These are phyloP conservation scores for Tylopilus cervinicoccineus DNA, from an alignment of 768 basidiomycete species.

Conservation along the genomic window DNA sequence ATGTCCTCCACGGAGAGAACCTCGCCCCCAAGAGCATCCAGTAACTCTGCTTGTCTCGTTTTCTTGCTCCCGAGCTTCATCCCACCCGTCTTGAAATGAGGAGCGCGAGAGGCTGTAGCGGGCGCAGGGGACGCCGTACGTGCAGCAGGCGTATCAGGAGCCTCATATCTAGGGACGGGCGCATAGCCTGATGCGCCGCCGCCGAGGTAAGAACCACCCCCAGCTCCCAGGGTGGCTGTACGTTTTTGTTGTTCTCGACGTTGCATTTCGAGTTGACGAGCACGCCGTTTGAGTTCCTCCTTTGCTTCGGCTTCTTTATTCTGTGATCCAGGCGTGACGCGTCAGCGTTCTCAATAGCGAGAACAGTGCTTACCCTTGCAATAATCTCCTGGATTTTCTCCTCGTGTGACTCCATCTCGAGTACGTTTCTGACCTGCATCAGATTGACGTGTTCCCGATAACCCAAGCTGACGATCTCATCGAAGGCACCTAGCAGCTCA, in stretches of 20 bases:
- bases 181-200: constrained; percentile 70
- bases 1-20: constrained; percentile 52
- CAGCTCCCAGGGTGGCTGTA: constrained; percentile 43
- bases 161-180: constrained; percentile 67
- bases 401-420: constrained; percentile 91
- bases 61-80: constrained; percentile 98
- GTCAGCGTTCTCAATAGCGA: background rate
- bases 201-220: constrained; percentile 57
- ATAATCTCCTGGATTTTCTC: constrained; percentile 99
- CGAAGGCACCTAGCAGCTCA: constrained; percentile 92
- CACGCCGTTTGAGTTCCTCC: constrained; percentile 96
- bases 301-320: constrained; percentile 99
- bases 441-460: constrained; percentile 76
- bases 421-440: constrained; percentile 70
- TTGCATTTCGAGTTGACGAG: constrained; percentile 98
- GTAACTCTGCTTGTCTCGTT: constrained; percentile 80
- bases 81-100: constrained; percentile 89
- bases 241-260: constrained; percentile 90
- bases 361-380: constrained; percentile 59
- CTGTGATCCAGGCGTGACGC: constrained; percentile 32
- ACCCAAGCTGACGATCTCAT: constrained; percentile 92
- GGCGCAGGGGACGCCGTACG: constrained; percentile 42
- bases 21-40: constrained; percentile 85
- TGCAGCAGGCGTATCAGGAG: constrained; percentile 48
- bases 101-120: constrained; percentile 50